Base-by-base conservation (phyloP, 1,139 yeast genomes). In the Suhomyces terraborum region DNA sequence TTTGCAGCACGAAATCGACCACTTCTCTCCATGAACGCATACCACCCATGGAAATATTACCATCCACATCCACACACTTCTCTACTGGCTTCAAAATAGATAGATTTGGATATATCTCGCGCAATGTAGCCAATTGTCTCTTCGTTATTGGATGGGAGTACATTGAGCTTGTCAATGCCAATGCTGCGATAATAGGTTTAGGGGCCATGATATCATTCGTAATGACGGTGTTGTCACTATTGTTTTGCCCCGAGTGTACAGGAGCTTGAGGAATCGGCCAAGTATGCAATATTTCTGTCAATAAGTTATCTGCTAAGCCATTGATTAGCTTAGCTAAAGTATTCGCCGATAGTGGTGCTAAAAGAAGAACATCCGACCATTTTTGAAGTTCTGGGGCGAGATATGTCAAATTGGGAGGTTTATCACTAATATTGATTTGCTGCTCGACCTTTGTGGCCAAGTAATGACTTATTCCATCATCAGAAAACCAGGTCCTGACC, bases 351-450 rank as follows among this genome's bases (percentile, higher is more conserved):
- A 62, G 46, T 3, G 67, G 67, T 1, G 65, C 63, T 16, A 63
- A 53, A 32, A 68, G 58, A 36, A 67, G 59, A 4, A 67, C 66
- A 47, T 68, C 64, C 4, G 66, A 58, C 67, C 67, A 62, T 43
- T 51, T 50, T 35, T 56, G 64, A 28, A 62, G 48, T 7, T 61
- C 57, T 32, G 53, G 59, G 2, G 41, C 40, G 30, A 36, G 34
- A 17, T 36, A 32, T 6, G 30, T 33, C 9, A 20, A 34, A 10
- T 19, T 12, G 1, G 37, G 22, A 4, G 33, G 32, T n/a, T 35
- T 41, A 9, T 24, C 31, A 8, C n/a, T 23, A 1, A 32, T 30
- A 7, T 25, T 14, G 17, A 40, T 33, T 14, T 39, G 38, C 19
- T 36, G 39, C 22, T 44, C 44, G 4, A 43, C 31, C 34, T 51